A percentile compares a stretch with the other conserved stretches of the same genome.
phyloP scores from a whole-genome alignment of 192 early-diverging fungal species.

The Blastocladiella britannica region DNA sequence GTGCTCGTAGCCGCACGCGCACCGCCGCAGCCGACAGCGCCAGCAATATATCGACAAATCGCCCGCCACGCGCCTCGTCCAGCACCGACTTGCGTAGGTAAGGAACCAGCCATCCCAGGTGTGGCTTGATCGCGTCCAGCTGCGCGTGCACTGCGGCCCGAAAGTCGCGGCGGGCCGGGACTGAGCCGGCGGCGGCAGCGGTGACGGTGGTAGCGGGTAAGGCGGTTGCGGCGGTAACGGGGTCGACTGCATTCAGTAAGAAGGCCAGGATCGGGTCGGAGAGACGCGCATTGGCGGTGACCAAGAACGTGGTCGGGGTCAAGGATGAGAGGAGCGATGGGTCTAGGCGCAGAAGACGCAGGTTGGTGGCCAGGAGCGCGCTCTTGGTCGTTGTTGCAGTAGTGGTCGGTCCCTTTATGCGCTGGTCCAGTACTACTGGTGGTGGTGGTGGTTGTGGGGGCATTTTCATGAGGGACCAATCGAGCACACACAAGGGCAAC shows the following conservation, averaged over 20 bases:
- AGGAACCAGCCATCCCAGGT: not conserved
- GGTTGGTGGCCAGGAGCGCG: no score
- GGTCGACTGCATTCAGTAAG: not conserved
- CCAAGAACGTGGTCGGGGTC: not conserved
- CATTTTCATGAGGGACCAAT: not conserved
- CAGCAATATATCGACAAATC: no score
- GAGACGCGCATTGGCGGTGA: not conserved
- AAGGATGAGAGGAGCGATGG: not conserved
- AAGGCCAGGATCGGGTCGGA: not conserved
- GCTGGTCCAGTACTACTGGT: not conserved
- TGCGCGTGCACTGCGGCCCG: not conserved
- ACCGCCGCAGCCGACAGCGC: no score
- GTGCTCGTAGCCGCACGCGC: no score
- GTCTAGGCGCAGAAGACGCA: not conserved
- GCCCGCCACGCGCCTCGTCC: not conserved
- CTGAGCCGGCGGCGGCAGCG: not conserved
- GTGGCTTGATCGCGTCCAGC: not conserved
- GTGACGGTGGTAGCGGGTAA: not conserved
- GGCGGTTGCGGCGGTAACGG: not conserved
- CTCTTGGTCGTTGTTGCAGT: no score
- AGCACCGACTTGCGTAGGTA: not conserved
- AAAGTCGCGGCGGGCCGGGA: not conserved
- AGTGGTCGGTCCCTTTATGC: no score
- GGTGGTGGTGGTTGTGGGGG: not conserved
- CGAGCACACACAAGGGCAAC: no score